Conservation (phyloP, 2,329 filamentous ascomycete genomes). For the Ceratocystis ficicola region DNA sequence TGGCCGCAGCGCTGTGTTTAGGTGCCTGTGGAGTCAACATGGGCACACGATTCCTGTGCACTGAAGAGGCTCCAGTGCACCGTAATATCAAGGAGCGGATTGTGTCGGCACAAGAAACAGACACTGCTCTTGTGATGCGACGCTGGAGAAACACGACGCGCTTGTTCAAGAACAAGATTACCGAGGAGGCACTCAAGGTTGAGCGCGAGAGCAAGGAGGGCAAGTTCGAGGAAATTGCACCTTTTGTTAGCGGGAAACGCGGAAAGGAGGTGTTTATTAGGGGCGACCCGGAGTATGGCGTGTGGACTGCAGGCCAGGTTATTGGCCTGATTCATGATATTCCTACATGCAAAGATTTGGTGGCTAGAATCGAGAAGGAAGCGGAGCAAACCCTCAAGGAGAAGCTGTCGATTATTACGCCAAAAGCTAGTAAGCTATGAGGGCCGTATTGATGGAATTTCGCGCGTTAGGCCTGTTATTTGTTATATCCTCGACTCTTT, state of each 20-base stretch:
- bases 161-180: slow-evolving; percentile 82
- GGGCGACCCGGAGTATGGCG: slow-evolving; percentile 80
- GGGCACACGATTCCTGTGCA: slow-evolving; percentile 97
- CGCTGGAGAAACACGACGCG: slow-evolving; percentile 89
- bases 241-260: slow-evolving; percentile 78
- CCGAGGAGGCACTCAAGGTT: slow-evolving; percentile 64
- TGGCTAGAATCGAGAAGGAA: slow-evolving; percentile 65
- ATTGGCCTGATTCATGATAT: slow-evolving; percentile 81
- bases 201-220: slow-evolving; percentile 73
- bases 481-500: too few relatives aligned
- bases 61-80: slow-evolving; percentile 84
- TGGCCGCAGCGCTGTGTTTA: slow-evolving; percentile 79
- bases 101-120: slow-evolving; percentile 74
- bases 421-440: slow-evolving; percentile 46
- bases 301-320: slow-evolving; percentile 95
- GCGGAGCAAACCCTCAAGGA: slow-evolving; percentile 54
- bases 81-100: slow-evolving; percentile 88
- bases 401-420: slow-evolving; percentile 43
- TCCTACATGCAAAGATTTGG: slow-evolving; percentile 57
- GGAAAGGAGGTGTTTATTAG: slow-evolving; percentile 85
- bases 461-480: too few relatives aligned
- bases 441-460: background rate
- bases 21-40: slow-evolving; percentile 95
- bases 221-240: slow-evolving; percentile 80
- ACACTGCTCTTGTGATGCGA: slow-evolving; percentile 77